Conservation (phyloP, 495 filamentous ascomycete genomes). For the Xylaria scruposa region DNA sequence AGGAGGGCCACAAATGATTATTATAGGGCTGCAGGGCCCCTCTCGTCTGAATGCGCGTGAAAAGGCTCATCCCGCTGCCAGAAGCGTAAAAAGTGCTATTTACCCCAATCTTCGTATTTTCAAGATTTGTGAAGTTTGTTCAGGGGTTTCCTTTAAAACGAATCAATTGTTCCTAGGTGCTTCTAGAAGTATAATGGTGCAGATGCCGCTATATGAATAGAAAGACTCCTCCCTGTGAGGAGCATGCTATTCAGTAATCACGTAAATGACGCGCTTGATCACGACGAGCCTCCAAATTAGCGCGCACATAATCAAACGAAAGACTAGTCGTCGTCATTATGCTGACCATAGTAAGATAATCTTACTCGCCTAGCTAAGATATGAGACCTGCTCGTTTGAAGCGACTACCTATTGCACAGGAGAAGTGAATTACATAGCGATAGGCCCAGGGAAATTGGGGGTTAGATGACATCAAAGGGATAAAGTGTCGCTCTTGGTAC, state of each 20-base stretch:
- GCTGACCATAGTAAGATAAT: background rate
- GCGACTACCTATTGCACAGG: no score
- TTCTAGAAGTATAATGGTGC: no score
- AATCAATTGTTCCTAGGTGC: no score
- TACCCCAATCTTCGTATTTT: no score
- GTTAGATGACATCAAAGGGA: no score
- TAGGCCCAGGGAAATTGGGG: background rate
- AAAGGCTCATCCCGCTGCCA: no score
- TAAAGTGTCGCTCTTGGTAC: no score
- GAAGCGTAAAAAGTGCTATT: background rate
- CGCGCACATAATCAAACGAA: background rate
- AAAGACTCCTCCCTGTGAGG: background rate
- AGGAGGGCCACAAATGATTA: background rate
- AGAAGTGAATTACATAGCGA: background rate
- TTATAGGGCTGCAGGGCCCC: background rate
- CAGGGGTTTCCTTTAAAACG: no score
- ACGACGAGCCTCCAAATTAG: background rate
- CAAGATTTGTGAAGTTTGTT: no score
- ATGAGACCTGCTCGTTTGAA: background rate
- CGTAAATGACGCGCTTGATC: background rate
- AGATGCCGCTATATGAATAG: background rate
- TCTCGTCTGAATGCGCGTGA: background rate
- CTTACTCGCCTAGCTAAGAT: background rate
- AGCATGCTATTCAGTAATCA: background rate
- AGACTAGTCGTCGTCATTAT: background rate